Percentiles rank a stretch among this genome's conserved stretches.
Evolutionary conservation across 257 asterid species (phyloP).

Genomic region (Eustoma russellianum): DNA sequence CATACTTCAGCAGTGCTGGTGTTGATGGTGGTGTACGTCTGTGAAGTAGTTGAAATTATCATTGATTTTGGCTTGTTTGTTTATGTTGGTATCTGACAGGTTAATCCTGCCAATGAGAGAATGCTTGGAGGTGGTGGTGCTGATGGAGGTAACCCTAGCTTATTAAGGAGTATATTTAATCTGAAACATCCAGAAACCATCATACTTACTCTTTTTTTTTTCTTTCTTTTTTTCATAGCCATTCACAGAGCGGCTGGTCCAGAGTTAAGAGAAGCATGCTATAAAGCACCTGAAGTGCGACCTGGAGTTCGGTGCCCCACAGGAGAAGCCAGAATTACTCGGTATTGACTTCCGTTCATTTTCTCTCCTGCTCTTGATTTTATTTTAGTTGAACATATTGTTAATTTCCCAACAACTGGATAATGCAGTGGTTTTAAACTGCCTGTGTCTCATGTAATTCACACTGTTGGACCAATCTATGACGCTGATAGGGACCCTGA

Average conservation of each 20-base stretch:
- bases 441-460: constrained; percentile 93
- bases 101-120: constrained; percentile 82
- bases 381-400: background rate
- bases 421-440: constrained; percentile 68
- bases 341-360: constrained; percentile 21
- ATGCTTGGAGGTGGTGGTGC: constrained; percentile 99
- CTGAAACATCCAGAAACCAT: constrained; percentile 3
- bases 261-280: constrained; percentile 69
- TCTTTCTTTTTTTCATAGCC: constrained; percentile 34
- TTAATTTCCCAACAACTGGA: constrained; percentile 16
- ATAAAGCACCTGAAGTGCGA: constrained; percentile 62
- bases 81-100: constrained; percentile 32
- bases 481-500: constrained; percentile 43
- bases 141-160: constrained; percentile 70
- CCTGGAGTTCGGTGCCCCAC: constrained; percentile 92
- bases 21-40: too few relatives aligned
- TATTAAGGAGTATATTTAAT: constrained; percentile 7
- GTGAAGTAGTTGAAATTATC: too few relatives aligned
- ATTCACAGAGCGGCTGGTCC: constrained; percentile 98
- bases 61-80: background rate
- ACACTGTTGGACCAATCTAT: constrained; percentile 94
- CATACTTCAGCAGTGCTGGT: too few relatives aligned
- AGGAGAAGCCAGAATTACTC: constrained; percentile 98
- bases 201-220: constrained; percentile 1
- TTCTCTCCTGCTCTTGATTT: background rate